Evolutionary conservation across 192 early-diverging fungal genomes (phyloP), one percentile per base, ranked within the genome.

Genomic region (Linnemannia hyalina): DNA sequence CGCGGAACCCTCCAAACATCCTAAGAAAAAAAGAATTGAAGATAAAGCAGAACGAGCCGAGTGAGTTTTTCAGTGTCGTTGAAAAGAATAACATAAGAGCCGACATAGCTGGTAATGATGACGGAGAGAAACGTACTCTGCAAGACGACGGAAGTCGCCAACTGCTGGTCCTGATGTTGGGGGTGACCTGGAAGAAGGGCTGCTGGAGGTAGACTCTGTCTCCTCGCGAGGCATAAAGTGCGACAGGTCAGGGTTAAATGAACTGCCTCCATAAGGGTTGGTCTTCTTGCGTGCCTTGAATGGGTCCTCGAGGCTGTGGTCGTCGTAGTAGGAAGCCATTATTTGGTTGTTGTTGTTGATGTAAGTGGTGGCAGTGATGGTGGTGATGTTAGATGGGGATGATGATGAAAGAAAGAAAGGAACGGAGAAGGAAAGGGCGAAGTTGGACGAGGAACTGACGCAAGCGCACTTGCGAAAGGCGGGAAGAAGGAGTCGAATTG

Each of bases 1-100:
- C 85, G 2, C 91, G 83, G 20, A 93, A 83, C 0, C 78, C 76
- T 3, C 88, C 88, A 73, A 93, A 89, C 60, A 90, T 71, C 68
- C 90, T 91, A 80, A 26, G 22, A 29, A 68, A 23, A 26, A 4
- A 35, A 16, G 49, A 44, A 81, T 26, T 9, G 38, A 40, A 26
- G 29, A 29, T 11, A 29, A 40, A 55, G 35, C 18, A 65, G 0
- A 29, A 9, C 23, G 7, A 60, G 8, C 57, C 57, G n/a, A 60
- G 23, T 32, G 60, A 68, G 20, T 15, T 4, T 60, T 60, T n/a
- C n/a, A 29, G 36, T 0, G 54, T 29, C 18, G 2, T 38, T 1
- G 11, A 73, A 63, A 46, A 73, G 40, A 23, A 57, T 74, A 23
- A 49, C 11, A 55, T 2, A 73, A 60, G 41, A 4, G 10, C 3